Evolutionary conservation across 768 basidiomycete genomes (phyloP).

Genomic region (Boletus edulis): DNA sequence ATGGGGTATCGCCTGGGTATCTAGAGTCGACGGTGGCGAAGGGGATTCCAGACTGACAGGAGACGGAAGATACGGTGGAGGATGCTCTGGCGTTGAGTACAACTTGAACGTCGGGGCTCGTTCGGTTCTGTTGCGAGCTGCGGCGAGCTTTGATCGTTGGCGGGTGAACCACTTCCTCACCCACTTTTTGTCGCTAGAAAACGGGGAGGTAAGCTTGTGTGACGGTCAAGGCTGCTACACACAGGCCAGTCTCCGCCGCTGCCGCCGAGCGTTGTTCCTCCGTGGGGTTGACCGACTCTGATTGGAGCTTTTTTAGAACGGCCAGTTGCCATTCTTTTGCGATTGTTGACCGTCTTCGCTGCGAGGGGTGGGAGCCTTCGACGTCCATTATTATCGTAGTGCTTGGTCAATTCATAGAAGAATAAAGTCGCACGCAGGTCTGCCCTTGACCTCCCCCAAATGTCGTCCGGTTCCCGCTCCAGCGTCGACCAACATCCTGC

Average conservation of each 20-base stretch:
- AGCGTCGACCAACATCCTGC: slow-evolving; percentile 7
- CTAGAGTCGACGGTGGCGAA: background rate
- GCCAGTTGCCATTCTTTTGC: slow-evolving; percentile 31
- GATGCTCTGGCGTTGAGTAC: background rate
- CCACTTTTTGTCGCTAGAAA: slow-evolving; percentile 28
- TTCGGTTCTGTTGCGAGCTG: slow-evolving; percentile 9
- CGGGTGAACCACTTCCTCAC: slow-evolving; percentile 31
- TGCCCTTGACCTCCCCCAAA: background rate
- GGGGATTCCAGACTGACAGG: background rate
- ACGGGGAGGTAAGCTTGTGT: slow-evolving; percentile 3
- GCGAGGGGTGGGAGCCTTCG: background rate
- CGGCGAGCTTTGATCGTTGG: slow-evolving; percentile 21
- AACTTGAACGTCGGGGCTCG: slow-evolving; percentile 16
- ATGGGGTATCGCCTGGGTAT: background rate
- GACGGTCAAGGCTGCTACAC: slow-evolving; percentile 14
- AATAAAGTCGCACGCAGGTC: slow-evolving; percentile 17
- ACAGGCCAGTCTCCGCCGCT: slow-evolving; percentile 30
- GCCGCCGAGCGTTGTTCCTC: slow-evolving; percentile 19
- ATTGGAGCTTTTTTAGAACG: slow-evolving; percentile 26
- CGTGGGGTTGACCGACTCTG: slow-evolving; percentile 22
- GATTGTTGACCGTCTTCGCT: slow-evolving; percentile 11
- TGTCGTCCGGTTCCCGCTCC: slow-evolving; percentile 1
- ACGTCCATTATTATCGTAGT: slow-evolving; percentile 1
- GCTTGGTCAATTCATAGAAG: too few species aligned
- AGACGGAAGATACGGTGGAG: background rate